Percentiles rank a stretch among this genome's conserved stretches.
phyloP scores from a whole-genome alignment of 1,139 yeast genomes.

The Suhomyces bokatorum region DNA sequence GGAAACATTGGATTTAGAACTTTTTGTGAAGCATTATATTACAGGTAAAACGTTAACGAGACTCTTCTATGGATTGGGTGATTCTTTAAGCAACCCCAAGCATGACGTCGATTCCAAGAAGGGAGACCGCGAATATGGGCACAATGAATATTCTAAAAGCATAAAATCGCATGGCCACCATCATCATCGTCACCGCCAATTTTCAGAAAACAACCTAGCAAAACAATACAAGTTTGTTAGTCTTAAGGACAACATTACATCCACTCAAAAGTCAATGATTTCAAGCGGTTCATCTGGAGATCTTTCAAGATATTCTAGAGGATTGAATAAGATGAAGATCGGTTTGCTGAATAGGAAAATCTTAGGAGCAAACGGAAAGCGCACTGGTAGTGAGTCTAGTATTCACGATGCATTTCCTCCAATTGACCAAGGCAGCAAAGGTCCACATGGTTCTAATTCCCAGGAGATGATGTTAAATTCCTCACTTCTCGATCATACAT shows the following conservation, averaged over 20 bases:
- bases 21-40: slow-evolving; percentile 32
- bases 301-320: slow-evolving; percentile 33
- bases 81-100: slow-evolving; percentile 4
- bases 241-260: slow-evolving; percentile 37
- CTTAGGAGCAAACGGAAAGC: slow-evolving; percentile 7
- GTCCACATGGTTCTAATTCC: not conserved
- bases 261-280: slow-evolving; percentile 20
- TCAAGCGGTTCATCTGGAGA: slow-evolving; percentile 20
- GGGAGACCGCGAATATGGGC: slow-evolving; percentile 9
- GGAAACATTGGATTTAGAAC: slow-evolving; percentile 45
- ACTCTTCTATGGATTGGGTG: slow-evolving; percentile 34
- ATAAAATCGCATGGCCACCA: slow-evolving; percentile 14
- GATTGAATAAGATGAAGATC: slow-evolving; percentile 38
- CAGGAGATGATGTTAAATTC: slow-evolving; percentile 4
- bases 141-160: slow-evolving; percentile 11
- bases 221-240: slow-evolving; percentile 35
- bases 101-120: not conserved
- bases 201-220: not conserved
- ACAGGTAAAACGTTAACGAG: slow-evolving; percentile 39
- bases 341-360: slow-evolving; percentile 32
- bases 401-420: not conserved
- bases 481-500: slow-evolving; percentile 14
- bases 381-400: slow-evolving; percentile 2
- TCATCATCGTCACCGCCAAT: slow-evolving; percentile 10
- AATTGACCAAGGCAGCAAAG: slow-evolving; percentile 1